Base-by-base conservation (phyloP, 768 basidiomycete species). In the Suillus occidentalis region DNA sequence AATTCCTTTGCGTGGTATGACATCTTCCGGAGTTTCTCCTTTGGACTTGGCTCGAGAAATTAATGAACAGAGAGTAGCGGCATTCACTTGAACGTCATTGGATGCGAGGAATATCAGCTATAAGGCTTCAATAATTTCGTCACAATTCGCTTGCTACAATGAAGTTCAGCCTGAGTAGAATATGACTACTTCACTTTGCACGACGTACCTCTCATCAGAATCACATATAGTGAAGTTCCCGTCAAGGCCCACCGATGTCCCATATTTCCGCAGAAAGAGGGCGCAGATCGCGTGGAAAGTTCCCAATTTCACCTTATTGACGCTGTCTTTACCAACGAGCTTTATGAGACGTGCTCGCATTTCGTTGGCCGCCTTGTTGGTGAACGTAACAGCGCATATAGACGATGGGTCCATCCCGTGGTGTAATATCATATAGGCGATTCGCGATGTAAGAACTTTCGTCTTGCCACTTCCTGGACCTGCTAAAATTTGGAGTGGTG, bases 361-460 rank as follows among this genome's bases (percentile, higher is more conserved):
- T 78, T 95, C 94, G 65, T 86, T 89, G 1, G 94, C 92, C 18
- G 94, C 93, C 75, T 94, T 94, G 78, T 94, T 94, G 12, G 94
- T 95, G 74, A 95, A 97, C 0, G 87, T 97, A 13, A 95, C 90
- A 3, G 89, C 89, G 70, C 89, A 90, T 75, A 92, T 89, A 20
- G 85, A 80, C 5, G 81, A 79, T 2, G 90, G 84, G 13, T 80
- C 72, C 12, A 89, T 71, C 31, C 69, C 69, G 69, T 87, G 84
- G 36, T 81, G 73, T 7, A 84, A 72, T 59, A 91, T 86, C 25
- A 92, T 78, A 72, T 90, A 80, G 4, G 86, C 89, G 55, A 91
- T 87, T 18, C 91, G 83, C 57, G 87, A 84, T 6, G 87, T 90
- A 31, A 92, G 73, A 31, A 91, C 87, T 75, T 84, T 88, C 0